Conservation (phyloP, 2,329 filamentous ascomycete genomes). For the Penicillium sp. region DNA sequence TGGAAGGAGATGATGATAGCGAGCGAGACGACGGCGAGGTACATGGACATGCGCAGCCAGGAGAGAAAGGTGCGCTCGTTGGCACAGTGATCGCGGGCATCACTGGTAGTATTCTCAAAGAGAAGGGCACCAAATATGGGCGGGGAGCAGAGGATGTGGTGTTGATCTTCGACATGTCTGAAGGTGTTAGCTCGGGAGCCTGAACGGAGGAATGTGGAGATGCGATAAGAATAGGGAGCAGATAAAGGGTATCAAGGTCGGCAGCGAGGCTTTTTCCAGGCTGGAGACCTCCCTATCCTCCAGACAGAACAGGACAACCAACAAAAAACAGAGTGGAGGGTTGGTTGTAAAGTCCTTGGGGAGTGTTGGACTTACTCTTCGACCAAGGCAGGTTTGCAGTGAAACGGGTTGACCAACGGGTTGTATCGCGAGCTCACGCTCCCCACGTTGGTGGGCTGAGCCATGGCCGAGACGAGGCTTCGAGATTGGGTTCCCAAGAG, state of each 20-base stretch:
- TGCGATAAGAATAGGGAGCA: not conserved
- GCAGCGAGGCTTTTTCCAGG: too few species aligned
- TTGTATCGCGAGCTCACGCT: constrained; percentile 41
- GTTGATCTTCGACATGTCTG: constrained; percentile 32
- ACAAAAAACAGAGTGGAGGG: not conserved
- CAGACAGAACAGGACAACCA: not conserved
- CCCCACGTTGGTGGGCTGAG: constrained; percentile 5
- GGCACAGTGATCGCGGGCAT: constrained; percentile 64
- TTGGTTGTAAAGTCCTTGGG: not conserved
- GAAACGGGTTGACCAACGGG: constrained; percentile 53
- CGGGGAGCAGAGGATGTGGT: constrained; percentile 50
- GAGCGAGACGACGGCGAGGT: constrained; percentile 84
- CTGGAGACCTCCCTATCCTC: too few species aligned
- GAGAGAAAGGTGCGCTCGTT: constrained; percentile 78
- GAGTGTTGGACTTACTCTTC: constrained; percentile 42
- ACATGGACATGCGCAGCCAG: constrained; percentile 82
- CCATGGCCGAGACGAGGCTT: constrained; percentile 8
- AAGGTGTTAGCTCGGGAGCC: too few species aligned
- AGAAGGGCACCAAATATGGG: constrained; percentile 60
- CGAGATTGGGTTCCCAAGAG: not conserved
- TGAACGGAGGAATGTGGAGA: too few species aligned
- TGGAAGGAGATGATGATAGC: constrained; percentile 95
- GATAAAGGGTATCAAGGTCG: not conserved
- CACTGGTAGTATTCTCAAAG: constrained; percentile 65
- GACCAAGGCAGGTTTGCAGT: constrained; percentile 50